These are phyloP conservation scores for Stylonectria norvegica DNA, from an alignment of 2,329 filamentous ascomycete species.

Conservation along the genomic window DNA sequence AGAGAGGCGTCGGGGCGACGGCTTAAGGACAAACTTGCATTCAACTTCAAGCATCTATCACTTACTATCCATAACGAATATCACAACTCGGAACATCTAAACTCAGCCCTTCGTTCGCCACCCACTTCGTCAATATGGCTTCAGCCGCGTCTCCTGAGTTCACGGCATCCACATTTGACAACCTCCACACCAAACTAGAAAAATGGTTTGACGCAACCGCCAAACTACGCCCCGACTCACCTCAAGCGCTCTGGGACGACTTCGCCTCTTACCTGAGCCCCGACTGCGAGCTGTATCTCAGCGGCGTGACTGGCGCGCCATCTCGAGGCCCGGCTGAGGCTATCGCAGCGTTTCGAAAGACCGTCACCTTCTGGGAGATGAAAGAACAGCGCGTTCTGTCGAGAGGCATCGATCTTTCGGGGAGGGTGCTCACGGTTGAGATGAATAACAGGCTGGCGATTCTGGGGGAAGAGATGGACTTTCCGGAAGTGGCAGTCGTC, in stretches of 20 bases:
- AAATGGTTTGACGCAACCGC: slow-evolving; percentile 1
- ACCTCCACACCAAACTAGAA: slow-evolving; percentile 1
- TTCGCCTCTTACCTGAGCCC: slow-evolving; percentile 2
- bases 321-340: slow-evolving; percentile 2
- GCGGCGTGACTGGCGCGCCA: neutral
- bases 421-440: slow-evolving; percentile 1
- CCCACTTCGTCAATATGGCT: neutral
- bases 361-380: slow-evolving; percentile 4
- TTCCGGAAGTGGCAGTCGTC: slow-evolving; percentile 5
- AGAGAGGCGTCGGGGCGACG: no score
- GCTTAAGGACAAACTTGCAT: no score
- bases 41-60: no score
- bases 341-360: slow-evolving; percentile 1
- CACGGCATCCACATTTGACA: neutral
- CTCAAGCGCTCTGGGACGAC: slow-evolving; percentile 8
- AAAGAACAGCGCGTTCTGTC: slow-evolving; percentile 4
- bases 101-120: no score
- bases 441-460: slow-evolving; percentile 8
- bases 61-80: no score
- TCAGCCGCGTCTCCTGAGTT: neutral
- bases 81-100: no score
- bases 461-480: slow-evolving; percentile 8
- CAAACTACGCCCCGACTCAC: slow-evolving; percentile 2
- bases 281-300: neutral
- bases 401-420: neutral